A percentile compares a stretch with the other conserved stretches of the same genome.
Evolutionary conservation across 306 rosid species (phyloP).

Genomic region (Cicer pinnatifidum): DNA sequence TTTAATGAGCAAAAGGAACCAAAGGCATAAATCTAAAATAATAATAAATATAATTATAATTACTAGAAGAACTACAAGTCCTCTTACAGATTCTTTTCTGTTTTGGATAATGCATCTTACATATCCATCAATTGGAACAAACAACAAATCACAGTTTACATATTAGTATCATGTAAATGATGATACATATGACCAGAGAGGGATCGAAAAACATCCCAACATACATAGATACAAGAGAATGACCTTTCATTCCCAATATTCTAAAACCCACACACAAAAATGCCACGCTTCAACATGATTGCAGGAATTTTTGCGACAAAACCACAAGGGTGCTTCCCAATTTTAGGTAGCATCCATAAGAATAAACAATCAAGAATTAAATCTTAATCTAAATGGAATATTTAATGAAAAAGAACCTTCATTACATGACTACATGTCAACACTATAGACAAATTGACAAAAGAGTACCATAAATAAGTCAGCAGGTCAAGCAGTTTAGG

Average conservation of each 20-base stretch:
- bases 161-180: slow-evolving; percentile 48
- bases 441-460: slow-evolving; percentile 69
- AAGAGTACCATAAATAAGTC: slow-evolving; percentile 60
- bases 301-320: slow-evolving; percentile 47
- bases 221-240: slow-evolving; percentile 52
- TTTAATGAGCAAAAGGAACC: neutral
- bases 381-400: slow-evolving; percentile 53
- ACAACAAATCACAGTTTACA: slow-evolving; percentile 56
- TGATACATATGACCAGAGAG: slow-evolving; percentile 52
- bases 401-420: slow-evolving; percentile 56
- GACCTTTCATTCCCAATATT: slow-evolving; percentile 65
- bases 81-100: slow-evolving; percentile 42
- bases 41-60: slow-evolving; percentile 5
- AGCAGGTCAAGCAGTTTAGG: slow-evolving; percentile 65
- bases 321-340: slow-evolving; percentile 56
- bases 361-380: slow-evolving; percentile 66
- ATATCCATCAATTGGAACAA: slow-evolving; percentile 50
- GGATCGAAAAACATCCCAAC: slow-evolving; percentile 49
- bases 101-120: slow-evolving; percentile 43
- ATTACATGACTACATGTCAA: slow-evolving; percentile 66
- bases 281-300: slow-evolving; percentile 48
- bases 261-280: slow-evolving; percentile 56
- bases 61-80: slow-evolving; percentile 33
- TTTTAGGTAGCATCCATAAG: slow-evolving; percentile 63
- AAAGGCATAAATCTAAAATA: slow-evolving; percentile 17